Evolutionary conservation across 345 rosid species (phyloP).

Genomic region (Excoecaria agallocha): DNA sequence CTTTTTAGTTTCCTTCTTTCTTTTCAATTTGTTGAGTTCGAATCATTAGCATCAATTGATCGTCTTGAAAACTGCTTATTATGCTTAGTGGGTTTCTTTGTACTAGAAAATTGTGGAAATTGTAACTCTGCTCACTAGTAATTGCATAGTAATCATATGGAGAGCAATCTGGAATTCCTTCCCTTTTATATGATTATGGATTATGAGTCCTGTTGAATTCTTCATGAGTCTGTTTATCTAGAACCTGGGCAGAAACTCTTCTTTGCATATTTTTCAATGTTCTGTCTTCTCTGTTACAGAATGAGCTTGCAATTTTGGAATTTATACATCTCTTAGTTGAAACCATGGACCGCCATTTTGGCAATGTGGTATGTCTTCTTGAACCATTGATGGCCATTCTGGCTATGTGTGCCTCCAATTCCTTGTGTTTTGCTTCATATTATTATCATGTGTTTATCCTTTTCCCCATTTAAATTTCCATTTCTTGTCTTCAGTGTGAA

Average conservation of each 20-base stretch:
- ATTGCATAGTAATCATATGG: no score
- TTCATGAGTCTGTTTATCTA: neutral
- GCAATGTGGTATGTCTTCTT: slow-evolving; percentile 75
- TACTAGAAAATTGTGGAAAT: neutral
- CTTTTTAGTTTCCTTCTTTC: neutral
- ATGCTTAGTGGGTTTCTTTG: neutral
- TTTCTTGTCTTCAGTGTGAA: slow-evolving; percentile 58
- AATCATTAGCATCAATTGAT: neutral
- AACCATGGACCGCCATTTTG: slow-evolving; percentile 97
- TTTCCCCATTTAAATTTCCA: neutral
- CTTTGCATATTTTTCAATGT: neutral
- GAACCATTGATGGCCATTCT: neutral
- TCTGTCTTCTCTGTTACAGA: slow-evolving; percentile 35
- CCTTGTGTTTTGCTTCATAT: neutral
- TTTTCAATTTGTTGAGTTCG: neutral
- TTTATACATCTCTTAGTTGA: slow-evolving; percentile 94
- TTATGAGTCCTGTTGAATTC: neutral
- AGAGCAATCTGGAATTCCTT: neutral
- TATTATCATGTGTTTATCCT: neutral
- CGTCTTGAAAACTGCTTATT: neutral
- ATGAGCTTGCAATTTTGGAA: slow-evolving; percentile 91
- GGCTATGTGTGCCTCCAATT: neutral
- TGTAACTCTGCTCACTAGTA: neutral
- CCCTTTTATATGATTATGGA: neutral
- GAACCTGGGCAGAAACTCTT: neutral